Conservation (phyloP, 2,329 filamentous ascomycete species). For the Aspergillus ustus region DNA sequence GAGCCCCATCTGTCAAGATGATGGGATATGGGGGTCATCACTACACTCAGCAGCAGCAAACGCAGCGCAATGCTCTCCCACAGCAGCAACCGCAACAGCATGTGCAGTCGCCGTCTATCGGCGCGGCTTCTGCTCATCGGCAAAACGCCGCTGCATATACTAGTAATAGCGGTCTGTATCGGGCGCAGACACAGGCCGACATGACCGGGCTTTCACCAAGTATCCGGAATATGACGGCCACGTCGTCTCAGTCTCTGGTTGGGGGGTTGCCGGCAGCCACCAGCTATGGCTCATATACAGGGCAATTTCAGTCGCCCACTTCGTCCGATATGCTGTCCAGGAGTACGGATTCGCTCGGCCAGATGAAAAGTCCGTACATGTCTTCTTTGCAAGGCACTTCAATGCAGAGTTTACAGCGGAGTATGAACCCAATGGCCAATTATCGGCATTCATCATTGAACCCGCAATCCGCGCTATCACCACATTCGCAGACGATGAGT, state of each 20-base stretch:
- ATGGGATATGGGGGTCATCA: slow-evolving; percentile 41
- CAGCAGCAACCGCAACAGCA: slow-evolving; percentile 34
- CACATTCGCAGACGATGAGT: slow-evolving; percentile 34
- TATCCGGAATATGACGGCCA: slow-evolving; percentile 39
- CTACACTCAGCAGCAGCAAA: slow-evolving; percentile 33
- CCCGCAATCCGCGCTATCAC: slow-evolving; percentile 31
- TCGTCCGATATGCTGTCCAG: slow-evolving; percentile 36
- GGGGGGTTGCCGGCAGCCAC: slow-evolving; percentile 32
- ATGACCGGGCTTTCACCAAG: slow-evolving; percentile 35
- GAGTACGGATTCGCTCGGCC: slow-evolving; percentile 32
- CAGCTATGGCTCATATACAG: slow-evolving; percentile 33
- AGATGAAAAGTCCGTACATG: slow-evolving; percentile 30
- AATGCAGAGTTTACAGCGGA: slow-evolving; percentile 36
- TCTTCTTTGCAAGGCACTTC: slow-evolving; percentile 5
- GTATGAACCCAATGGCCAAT: slow-evolving; percentile 37
- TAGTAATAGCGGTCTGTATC: slow-evolving; percentile 33
- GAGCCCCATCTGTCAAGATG: slow-evolving; percentile 30
- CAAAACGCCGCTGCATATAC: slow-evolving; percentile 34
- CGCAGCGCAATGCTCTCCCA: slow-evolving; percentile 29
- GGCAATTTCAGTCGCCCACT: slow-evolving; percentile 34
- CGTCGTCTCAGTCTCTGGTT: slow-evolving; percentile 34
- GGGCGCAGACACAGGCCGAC: slow-evolving; percentile 33
- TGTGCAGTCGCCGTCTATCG: slow-evolving; percentile 37
- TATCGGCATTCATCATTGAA: slow-evolving; percentile 35
- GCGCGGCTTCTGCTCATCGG: slow-evolving; percentile 27